These are phyloP conservation scores for Geum urbanum DNA, from an alignment of 306 rosid genomes.

Conservation along the genomic window DNA sequence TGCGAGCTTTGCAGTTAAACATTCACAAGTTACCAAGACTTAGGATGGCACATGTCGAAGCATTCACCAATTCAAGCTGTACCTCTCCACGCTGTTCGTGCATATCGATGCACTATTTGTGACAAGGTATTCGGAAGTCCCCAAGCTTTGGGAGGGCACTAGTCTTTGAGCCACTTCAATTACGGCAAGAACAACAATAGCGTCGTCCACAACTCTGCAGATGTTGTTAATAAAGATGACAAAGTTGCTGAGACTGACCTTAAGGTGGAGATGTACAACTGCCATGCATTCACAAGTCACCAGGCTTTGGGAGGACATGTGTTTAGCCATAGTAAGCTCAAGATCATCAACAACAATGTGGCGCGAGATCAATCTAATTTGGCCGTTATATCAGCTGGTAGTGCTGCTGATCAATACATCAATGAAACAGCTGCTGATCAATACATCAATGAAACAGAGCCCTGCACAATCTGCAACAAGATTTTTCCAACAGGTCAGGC, in stretches of 20 bases:
- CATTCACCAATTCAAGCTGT: conserved; percentile 21
- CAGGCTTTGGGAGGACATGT: conserved; percentile 47
- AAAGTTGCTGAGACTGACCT: neutral
- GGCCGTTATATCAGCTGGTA: neutral
- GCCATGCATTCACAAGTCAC: conserved; percentile 27
- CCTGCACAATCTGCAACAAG: conserved; percentile 4
- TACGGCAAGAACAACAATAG: neutral
- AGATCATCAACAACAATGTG: conserved; percentile 1
- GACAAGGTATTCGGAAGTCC: conserved; percentile 18
- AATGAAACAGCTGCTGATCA: neutral
- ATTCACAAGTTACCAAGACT: conserved; percentile 33
- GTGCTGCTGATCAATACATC: neutral
- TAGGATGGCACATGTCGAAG: conserved; percentile 46
- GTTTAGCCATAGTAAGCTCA: conserved; percentile 28
- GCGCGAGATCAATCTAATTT: neutral
- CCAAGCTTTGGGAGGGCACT: conserved; percentile 51
- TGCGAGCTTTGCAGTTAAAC: conserved; percentile 32
- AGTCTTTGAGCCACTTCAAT: conserved; percentile 30
- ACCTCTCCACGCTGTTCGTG: neutral
- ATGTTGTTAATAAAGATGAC: neutral
- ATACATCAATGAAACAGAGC: neutral
- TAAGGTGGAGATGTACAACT: neutral
- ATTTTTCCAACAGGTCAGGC: conserved; percentile 20
- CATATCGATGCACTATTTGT: conserved; percentile 28
- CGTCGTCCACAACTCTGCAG: neutral